phyloP scores from a whole-genome alignment of 129 eudicot species.

The Kitagawia praeruptora region DNA sequence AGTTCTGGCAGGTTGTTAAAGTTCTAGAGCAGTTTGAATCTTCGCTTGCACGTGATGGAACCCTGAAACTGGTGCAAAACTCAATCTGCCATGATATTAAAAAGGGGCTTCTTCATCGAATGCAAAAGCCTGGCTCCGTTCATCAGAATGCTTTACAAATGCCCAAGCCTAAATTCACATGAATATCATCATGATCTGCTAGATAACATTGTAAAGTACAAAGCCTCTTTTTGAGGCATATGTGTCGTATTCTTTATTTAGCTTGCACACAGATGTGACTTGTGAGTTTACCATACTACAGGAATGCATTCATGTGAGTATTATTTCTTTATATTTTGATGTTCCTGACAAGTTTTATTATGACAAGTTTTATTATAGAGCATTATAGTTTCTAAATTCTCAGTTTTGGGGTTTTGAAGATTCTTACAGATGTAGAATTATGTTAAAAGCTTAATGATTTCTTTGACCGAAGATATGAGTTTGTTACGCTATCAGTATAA shows the following conservation, averaged over 20 bases:
- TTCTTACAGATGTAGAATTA: neutral
- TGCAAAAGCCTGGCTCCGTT: constrained; percentile 54
- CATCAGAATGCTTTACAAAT: constrained; percentile 33
- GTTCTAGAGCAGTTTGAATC: constrained; percentile 72
- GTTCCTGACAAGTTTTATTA: neutral
- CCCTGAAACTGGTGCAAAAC: constrained; percentile 51
- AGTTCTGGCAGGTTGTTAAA: constrained; percentile 85
- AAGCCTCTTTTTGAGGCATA: constrained; percentile 9
- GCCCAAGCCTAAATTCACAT: constrained; percentile 66
- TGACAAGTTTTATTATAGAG: too few relatives aligned
- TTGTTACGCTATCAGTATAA: too few relatives aligned
- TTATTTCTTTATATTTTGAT: too few relatives aligned
- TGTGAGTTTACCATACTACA: constrained; percentile 27
- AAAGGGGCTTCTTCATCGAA: constrained; percentile 74
- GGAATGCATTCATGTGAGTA: constrained; percentile 15
- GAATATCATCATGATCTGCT: constrained; percentile 22
- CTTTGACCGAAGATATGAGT: neutral
- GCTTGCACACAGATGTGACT: constrained; percentile 3
- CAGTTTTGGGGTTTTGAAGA: neutral
- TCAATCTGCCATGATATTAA: constrained; percentile 52
- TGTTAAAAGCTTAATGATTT: neutral
- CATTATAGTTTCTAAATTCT: neutral
- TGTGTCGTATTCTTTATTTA: constrained; percentile 9
- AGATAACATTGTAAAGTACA: constrained; percentile 27
- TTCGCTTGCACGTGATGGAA: constrained; percentile 55